Evolutionary conservation across 768 basidiomycete species (phyloP), one percentile per base, ranked within the genome.

Genomic region (Cyclocybe cylindracea): DNA sequence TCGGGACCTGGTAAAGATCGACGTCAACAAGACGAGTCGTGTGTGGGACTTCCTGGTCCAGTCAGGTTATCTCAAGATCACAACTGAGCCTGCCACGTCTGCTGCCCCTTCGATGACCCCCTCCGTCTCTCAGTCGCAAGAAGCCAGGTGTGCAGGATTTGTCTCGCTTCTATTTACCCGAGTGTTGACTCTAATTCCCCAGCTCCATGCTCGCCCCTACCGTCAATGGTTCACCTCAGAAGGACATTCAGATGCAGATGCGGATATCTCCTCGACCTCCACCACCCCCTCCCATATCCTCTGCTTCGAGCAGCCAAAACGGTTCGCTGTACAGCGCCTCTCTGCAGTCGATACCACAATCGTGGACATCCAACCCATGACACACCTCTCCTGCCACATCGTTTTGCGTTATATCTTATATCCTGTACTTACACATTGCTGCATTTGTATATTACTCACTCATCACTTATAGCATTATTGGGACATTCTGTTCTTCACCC

Each of bases 11-110:
- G 86, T 95, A 59, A 94, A 92, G 69, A 91, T 97, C 55, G 94
- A 94, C 65, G 91, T 92, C 55, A 91, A 92, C 68, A 96, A 97
- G 70, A 94, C 91, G 1, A 88, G 86, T 68, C 78, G 89, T 37
- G 90, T 94, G 32, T 97, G 93, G 91, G 94, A 96, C 65, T 95
- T 93, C 66, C 76, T 96, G 31, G 90, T 92, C 2, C 88, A 91
- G 61, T 83, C 87, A 5, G 93, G 94, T 10, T 90, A 85, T 67
- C 73, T 91, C 58, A 87, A 84, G 61, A 87, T 91, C 51, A 82
- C 79, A 1, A 73, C 78, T 2, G 85, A 86, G 51, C 72, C 74
- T 55, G 56, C 67, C 3, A 55, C 61, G 49, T 79, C 77, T 4
- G 68, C 75, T 4, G 82, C 85, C 44, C 70, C 76, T 52, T 58